Evolutionary conservation across 352 stramenopile genomes (phyloP).

Genomic region (Pythium brachiatum): DNA sequence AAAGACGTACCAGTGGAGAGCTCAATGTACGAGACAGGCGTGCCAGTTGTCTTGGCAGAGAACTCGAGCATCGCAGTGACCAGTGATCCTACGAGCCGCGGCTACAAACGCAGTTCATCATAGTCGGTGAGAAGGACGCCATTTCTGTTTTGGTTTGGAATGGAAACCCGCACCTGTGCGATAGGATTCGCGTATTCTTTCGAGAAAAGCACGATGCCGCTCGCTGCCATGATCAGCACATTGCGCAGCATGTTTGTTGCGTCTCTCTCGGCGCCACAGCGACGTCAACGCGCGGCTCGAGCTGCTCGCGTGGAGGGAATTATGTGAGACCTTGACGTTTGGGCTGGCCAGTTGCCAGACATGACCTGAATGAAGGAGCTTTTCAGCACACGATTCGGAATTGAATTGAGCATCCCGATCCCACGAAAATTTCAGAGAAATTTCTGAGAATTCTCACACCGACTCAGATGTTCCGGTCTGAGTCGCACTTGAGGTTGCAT

Average conservation of each 20-base stretch:
- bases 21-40: conserved; percentile 90
- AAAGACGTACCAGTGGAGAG: conserved; percentile 64
- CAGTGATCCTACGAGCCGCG: conserved; percentile 86
- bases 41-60: conserved; percentile 84
- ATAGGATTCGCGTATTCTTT: conserved; percentile 90
- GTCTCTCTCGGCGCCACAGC: neutral
- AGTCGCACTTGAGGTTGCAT: neutral
- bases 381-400: conserved; percentile 13
- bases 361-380: conserved; percentile 16
- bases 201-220: conserved; percentile 92
- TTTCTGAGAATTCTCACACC: conserved; percentile 19
- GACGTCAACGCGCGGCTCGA: neutral
- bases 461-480: neutral
- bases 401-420: neutral
- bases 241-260: conserved; percentile 82
- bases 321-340: conserved; percentile 3
- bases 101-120: conserved; percentile 32
- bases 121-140: neutral
- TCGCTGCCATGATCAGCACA: conserved; percentile 91
- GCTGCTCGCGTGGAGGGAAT: neutral
- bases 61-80: conserved; percentile 93
- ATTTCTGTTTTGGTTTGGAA: too few relatives aligned
- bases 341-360: neutral
- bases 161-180: conserved; percentile 51
- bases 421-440: conserved; percentile 21